These are phyloP conservation scores for Barbarea vulgaris DNA, from an alignment of 345 rosid species.

Conservation along the genomic window DNA sequence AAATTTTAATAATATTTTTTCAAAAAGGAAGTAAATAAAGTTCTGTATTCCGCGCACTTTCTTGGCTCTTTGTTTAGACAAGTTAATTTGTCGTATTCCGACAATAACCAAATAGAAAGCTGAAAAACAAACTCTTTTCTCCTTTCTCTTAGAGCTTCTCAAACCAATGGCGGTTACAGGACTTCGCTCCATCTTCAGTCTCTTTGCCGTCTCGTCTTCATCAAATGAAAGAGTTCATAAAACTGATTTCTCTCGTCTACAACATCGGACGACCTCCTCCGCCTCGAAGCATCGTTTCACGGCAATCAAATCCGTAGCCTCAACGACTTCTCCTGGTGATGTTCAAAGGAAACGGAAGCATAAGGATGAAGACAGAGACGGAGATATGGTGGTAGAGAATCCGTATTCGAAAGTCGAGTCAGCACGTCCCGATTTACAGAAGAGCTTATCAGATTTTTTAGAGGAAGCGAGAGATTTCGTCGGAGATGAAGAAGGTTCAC, in stretches of 20 bases:
- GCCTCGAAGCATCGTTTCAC: not conserved
- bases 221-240: not conserved
- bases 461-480: slow-evolving; percentile 46
- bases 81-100: not conserved
- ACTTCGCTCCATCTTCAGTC: not conserved
- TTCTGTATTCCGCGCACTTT: not conserved
- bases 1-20: not conserved
- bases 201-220: not conserved
- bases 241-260: not conserved
- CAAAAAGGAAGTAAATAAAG: not conserved
- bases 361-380: slow-evolving; percentile 3
- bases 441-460: slow-evolving; percentile 48
- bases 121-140: not conserved
- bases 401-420: slow-evolving; percentile 27
- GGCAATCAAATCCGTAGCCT: slow-evolving; percentile 6
- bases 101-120: not conserved
- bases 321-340: not conserved
- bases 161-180: slow-evolving; percentile 19
- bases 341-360: not conserved
- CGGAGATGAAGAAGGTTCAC: slow-evolving; percentile 54
- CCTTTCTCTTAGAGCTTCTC: not conserved
- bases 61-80: slow-evolving; percentile 2
- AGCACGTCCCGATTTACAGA: slow-evolving; percentile 35
- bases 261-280: not conserved
- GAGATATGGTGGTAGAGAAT: not conserved